phyloP scores from a whole-genome alignment of 345 rosid species.

The Salix arbutifolia region DNA sequence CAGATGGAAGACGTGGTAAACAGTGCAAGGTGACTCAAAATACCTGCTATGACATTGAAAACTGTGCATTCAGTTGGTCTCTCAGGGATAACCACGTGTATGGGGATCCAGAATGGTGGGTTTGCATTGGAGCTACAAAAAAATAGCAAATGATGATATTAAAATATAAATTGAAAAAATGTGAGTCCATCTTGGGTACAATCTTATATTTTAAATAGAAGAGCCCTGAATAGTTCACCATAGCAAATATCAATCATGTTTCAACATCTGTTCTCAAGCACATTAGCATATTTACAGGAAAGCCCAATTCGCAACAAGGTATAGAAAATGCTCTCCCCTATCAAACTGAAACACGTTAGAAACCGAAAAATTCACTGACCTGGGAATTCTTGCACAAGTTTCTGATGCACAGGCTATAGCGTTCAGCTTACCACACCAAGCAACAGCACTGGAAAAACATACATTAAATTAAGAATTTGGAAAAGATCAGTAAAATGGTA shows the following conservation, averaged over 20 bases:
- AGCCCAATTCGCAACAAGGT: neutral
- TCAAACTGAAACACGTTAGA: neutral
- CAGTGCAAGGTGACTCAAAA: constrained; percentile 5
- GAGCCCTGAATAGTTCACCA: neutral
- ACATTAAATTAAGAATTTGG: neutral
- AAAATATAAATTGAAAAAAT: too few relatives aligned
- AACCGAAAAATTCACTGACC: constrained; percentile 35
- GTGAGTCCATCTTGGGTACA: neutral
- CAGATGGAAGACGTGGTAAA: neutral
- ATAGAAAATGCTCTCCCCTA: neutral
- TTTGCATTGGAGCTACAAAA: constrained; percentile 73
- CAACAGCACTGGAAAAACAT: constrained; percentile 66
- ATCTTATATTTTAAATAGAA: neutral
- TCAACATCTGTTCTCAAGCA: neutral
- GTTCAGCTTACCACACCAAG: constrained; percentile 98
- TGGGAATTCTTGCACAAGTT: constrained; percentile 96
- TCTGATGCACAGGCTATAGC: constrained; percentile 99
- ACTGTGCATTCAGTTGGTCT: constrained; percentile 91
- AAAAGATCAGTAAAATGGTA: neutral
- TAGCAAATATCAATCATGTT: neutral
- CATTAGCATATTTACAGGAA: neutral
- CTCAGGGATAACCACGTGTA: constrained; percentile 92
- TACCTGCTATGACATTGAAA: constrained; percentile 95
- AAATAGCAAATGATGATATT: neutral
- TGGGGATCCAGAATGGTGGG: constrained; percentile 97